phyloP scores from a whole-genome alignment of 2,329 filamentous ascomycete genomes.

The Neonectria punicea region DNA sequence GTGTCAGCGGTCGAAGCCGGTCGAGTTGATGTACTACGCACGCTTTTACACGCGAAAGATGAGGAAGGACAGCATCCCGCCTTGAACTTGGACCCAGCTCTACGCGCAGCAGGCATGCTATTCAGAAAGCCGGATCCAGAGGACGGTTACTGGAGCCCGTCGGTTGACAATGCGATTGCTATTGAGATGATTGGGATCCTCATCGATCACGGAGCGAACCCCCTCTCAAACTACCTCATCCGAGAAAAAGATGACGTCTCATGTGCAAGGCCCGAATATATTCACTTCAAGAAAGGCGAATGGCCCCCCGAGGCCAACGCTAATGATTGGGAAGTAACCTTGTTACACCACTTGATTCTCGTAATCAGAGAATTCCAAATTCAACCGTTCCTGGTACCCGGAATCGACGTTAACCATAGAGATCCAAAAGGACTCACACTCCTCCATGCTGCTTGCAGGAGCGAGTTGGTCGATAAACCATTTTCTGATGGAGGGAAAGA shows the following conservation, averaged over 20 bases:
- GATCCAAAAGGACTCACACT: conserved; percentile 5
- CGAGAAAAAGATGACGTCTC: not conserved
- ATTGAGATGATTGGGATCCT: conserved; percentile 14
- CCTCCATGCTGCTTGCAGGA: not conserved
- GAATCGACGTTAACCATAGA: conserved; percentile 10
- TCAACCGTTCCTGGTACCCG: conserved; percentile 8
- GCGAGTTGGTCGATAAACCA: not conserved
- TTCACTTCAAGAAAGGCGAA: not conserved
- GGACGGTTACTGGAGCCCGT: not conserved
- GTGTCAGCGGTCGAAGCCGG: not conserved
- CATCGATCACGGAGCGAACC: conserved; percentile 11
- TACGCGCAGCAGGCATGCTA: conserved; percentile 7
- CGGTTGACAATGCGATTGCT: conserved; percentile 2
- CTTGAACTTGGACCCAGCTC: conserved; percentile 6
- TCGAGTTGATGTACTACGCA: not conserved
- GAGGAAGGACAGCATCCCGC: not conserved
- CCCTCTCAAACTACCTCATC: not conserved
- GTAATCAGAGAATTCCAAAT: conserved; percentile 5
- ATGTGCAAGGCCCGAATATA: not conserved
- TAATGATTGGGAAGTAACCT: not conserved
- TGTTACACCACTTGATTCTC: not conserved
- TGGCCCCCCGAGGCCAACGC: not conserved
- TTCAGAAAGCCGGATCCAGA: conserved; percentile 4
- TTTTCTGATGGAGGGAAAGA: not conserved
- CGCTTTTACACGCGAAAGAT: not conserved